Evolutionary conservation across 495 filamentous ascomycete species (phyloP), one percentile per base, ranked within the genome.

Genomic region (Aspergillus conjunctus): DNA sequence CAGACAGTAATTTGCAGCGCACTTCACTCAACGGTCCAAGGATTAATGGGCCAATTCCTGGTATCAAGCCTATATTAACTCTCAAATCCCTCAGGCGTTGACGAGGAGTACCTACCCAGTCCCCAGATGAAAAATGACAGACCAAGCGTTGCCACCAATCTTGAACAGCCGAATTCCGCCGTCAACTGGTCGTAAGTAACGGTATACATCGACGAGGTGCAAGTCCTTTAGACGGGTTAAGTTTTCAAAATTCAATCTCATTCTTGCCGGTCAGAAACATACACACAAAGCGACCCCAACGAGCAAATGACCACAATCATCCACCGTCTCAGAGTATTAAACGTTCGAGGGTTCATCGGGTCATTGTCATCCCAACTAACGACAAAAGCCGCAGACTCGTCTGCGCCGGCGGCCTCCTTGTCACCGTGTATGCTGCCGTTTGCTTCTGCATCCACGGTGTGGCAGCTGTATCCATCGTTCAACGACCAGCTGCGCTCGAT

Each of bases 201-300:
- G 3, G 92, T 93, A 68, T 98, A 97, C 67, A 96, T 86, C 1
- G 92, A 93, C 20, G 90, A 93, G 2, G 91, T 84, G 71, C 91
- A 93, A 7, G 93, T 97, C 51, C 91, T 93, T 68, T 12, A 55
- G 41, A 18, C 11, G 56, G 33, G 5, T 26, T 26, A 26, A 26
- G 26, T 26, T 26, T n/a, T 26, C 26, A 26, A 26, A 26, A 26
- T 5, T 2, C 5, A 26, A 5, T 5, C 26, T 5, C 26, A 5
- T 2, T 26, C 5, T 26, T 26, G 26, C 26, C 26, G 26, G 20
- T 55, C 7, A 11, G 10, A 33, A 11, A 87, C 90, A 81, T 80
- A 93, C 91, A 97, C 93, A 72, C 90, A 93, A 51, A 95, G 76
- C 12, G 88, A 89, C 1, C 88, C 88, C 55, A 85, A 66, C 9